Conservation (phyloP, 306 rosid genomes). For the Calophaca sinica region DNA sequence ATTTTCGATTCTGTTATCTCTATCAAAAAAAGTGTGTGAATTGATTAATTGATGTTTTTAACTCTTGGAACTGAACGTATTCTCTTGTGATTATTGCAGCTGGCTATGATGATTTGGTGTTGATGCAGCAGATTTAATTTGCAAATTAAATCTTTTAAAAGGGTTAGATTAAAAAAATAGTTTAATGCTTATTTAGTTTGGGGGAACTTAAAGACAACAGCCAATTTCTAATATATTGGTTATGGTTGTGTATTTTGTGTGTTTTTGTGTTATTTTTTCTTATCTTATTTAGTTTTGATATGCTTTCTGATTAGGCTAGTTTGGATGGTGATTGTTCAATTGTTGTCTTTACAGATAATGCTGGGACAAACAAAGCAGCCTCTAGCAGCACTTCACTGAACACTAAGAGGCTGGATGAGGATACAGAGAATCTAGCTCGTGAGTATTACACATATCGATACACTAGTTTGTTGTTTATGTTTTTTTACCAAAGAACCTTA, state of each 20-base stretch:
- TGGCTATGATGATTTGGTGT: conserved; percentile 31
- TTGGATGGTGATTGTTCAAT: conserved; percentile 2
- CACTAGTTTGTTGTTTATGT: not conserved
- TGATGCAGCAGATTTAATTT: conserved; percentile 17
- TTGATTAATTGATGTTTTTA: not conserved
- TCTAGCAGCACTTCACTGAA: conserved; percentile 68
- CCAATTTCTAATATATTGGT: not conserved
- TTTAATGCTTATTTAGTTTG: conserved; percentile 2
- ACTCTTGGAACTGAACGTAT: conserved; percentile 12
- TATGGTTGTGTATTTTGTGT: not conserved
- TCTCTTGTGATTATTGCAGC: conserved; percentile 18
- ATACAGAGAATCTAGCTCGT: too few species aligned
- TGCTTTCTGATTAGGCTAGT: not conserved
- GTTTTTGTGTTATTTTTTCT: not conserved
- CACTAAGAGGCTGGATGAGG: too few species aligned
- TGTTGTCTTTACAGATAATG: conserved; percentile 44
- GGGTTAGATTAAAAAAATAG: conserved; percentile 18
- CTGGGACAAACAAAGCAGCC: conserved; percentile 86
- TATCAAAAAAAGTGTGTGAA: not conserved
- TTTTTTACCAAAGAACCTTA: not conserved
- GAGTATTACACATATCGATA: conserved; percentile 42
- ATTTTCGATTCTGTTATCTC: too few species aligned
- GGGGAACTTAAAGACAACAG: not conserved
- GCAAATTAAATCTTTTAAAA: conserved; percentile 13
- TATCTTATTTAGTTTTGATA: not conserved